phyloP scores from a whole-genome alignment of 2,329 filamentous ascomycete species.

The Trichoderma aggressivum region DNA sequence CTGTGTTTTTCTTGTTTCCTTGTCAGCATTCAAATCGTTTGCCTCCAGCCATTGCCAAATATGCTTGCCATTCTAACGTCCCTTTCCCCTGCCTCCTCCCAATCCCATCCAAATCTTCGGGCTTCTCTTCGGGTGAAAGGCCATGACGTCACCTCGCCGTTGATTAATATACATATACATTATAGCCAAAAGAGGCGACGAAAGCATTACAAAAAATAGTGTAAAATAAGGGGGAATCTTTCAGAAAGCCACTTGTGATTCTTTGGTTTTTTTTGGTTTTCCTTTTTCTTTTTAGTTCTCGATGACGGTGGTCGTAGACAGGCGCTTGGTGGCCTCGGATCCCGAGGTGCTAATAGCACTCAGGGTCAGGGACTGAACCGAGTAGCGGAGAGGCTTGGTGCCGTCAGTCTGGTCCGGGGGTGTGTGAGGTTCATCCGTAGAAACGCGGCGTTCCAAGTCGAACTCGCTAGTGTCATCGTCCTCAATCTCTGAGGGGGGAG shows the following conservation, averaged over 20 bases:
- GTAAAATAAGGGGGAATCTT: neutral
- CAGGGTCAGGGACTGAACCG: conserved; percentile 27
- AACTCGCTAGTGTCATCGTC: conserved; percentile 16
- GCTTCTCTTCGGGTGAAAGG: conserved; percentile 1
- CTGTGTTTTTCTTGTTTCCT: conserved; percentile 7
- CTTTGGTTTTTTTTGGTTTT: neutral
- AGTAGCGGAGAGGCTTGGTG: conserved; percentile 26
- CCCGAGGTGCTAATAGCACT: conserved; percentile 20
- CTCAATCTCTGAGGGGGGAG: neutral
- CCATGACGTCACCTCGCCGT: neutral
- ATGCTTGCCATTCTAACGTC: conserved; percentile 6
- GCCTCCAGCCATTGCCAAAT: conserved; percentile 8
- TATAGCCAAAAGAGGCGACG: conserved; percentile 19
- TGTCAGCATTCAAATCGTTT: conserved; percentile 14
- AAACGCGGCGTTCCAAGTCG: neutral
- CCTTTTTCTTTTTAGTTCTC: neutral
- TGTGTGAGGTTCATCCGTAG: conserved; percentile 28
- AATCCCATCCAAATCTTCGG: neutral
- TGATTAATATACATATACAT: conserved; percentile 25
- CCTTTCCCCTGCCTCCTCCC: neutral
- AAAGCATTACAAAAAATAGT: neutral
- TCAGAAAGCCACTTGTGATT: neutral
- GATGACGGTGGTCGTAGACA: conserved; percentile 25
- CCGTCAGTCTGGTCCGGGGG: conserved; percentile 32
- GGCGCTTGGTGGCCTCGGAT: conserved; percentile 23